phyloP scores from a whole-genome alignment of 2,329 filamentous ascomycete genomes.

The Paecilomyces sp. region DNA sequence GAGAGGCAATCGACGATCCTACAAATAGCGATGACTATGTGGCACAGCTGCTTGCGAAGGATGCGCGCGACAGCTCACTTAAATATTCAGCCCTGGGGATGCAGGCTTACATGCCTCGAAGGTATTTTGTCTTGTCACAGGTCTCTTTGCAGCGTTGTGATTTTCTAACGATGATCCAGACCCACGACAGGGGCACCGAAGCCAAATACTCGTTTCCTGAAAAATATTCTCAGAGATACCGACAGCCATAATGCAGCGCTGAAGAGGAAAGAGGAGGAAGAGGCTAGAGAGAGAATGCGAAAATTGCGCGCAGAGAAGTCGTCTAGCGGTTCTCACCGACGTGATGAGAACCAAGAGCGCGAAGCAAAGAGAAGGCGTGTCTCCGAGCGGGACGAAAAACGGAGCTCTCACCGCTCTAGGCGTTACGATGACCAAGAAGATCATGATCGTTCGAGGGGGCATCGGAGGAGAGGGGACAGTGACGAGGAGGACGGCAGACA shows the following conservation, averaged over 20 bases:
- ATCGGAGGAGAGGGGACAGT: constrained; percentile 14
- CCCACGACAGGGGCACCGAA: constrained; percentile 64
- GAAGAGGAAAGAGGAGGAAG: constrained; percentile 73
- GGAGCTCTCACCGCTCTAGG: constrained; percentile 20
- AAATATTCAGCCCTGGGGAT: constrained; percentile 70
- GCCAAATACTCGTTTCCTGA: constrained; percentile 84
- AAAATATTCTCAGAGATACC: constrained; percentile 80
- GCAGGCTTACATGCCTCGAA: constrained; percentile 55
- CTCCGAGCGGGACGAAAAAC: constrained; percentile 14
- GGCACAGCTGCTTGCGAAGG: constrained; percentile 68
- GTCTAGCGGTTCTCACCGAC: constrained; percentile 30
- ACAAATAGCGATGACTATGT: constrained; percentile 51
- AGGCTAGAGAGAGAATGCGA: constrained; percentile 64
- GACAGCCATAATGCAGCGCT: constrained; percentile 84
- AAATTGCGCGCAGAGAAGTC: constrained; percentile 42
- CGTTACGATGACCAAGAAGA: constrained; percentile 9
- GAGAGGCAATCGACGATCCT: constrained; percentile 39
- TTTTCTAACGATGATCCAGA: constrained; percentile 33
- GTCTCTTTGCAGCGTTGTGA: constrained; percentile 1
- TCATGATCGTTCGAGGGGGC: constrained; percentile 15
- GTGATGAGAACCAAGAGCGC: constrained; percentile 12
- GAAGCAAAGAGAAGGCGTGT: constrained; percentile 14
- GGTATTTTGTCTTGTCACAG: constrained; percentile 32
- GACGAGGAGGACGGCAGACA: constrained; percentile 12
- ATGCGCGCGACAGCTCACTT: constrained; percentile 66